phyloP scores from a whole-genome alignment of 2,329 filamentous ascomycete genomes.

The Spiromastix sp. region DNA sequence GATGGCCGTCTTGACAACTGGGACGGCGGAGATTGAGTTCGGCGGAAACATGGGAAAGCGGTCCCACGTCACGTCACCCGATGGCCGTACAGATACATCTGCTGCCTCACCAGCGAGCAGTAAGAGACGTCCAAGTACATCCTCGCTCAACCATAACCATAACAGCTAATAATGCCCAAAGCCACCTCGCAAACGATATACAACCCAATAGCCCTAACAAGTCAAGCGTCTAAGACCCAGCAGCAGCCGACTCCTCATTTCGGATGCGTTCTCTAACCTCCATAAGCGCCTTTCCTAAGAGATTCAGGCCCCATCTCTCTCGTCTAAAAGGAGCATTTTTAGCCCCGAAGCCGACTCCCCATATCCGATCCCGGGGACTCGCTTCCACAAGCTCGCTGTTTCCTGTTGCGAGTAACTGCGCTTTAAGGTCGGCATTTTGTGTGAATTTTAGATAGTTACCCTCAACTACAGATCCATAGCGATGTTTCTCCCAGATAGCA shows the following conservation, averaged over 20 bases:
- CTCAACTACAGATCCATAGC: constrained; percentile 20
- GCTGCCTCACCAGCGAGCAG: too few relatives aligned
- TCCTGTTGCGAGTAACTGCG: constrained; percentile 20
- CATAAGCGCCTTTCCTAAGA: constrained; percentile 24
- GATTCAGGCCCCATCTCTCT: constrained; percentile 23
- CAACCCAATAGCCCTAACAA: too few relatives aligned
- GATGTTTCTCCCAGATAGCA: constrained; percentile 17
- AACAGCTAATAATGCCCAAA: too few relatives aligned
- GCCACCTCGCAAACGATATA: too few relatives aligned
- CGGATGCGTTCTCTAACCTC: constrained; percentile 19
- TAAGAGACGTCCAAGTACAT: too few relatives aligned
- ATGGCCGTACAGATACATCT: too few relatives aligned
- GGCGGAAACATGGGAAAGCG: too few relatives aligned
- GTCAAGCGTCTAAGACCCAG: background rate
- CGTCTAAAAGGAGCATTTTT: constrained; percentile 19
- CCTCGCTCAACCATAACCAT: too few relatives aligned
- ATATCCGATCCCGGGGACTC: constrained; percentile 25
- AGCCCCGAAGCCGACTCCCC: constrained; percentile 24
- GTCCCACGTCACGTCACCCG: too few relatives aligned
- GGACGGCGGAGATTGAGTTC: too few relatives aligned
- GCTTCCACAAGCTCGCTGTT: constrained; percentile 23
- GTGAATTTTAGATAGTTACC: constrained; percentile 24
- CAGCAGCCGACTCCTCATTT: constrained; percentile 8
- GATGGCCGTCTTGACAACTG: too few relatives aligned
- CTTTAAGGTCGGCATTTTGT: constrained; percentile 19